A percentile compares a stretch with the other conserved stretches of the same genome.
Evolutionary conservation across 228 moss, liverwort and hornwort species (phyloP).

Genomic region (Sphagnum fallax): DNA sequence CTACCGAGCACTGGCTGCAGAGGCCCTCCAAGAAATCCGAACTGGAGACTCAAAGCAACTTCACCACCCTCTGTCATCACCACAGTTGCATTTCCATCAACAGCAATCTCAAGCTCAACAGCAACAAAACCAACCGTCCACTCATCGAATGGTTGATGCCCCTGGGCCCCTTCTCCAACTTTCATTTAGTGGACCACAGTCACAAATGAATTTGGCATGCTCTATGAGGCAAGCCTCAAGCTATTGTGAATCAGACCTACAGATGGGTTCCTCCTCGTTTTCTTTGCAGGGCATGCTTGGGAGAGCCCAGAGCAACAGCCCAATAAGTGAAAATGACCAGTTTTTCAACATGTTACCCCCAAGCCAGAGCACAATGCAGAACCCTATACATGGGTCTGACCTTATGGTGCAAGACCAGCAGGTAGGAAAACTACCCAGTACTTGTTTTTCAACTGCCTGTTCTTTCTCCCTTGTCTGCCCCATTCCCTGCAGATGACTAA

Average conservation of each 20-base stretch:
- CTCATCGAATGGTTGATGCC: slow-evolving; percentile 34
- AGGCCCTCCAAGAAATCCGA: slow-evolving; percentile 72
- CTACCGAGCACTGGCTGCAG: slow-evolving; percentile 67
- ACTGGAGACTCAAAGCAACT: slow-evolving; percentile 49
- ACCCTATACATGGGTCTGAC: slow-evolving; percentile 5
- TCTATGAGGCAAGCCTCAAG: slow-evolving; percentile 47
- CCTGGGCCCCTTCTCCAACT: slow-evolving; percentile 56
- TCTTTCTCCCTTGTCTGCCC: too few species aligned
- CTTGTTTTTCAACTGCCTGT: too few species aligned
- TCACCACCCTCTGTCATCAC: slow-evolving; percentile 40
- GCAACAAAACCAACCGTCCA: slow-evolving; percentile 25
- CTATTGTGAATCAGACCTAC: slow-evolving; percentile 59
- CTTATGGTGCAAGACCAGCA: slow-evolving; percentile 25
- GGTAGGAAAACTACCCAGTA: slow-evolving; percentile 8
- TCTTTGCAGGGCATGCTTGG: slow-evolving; percentile 63
- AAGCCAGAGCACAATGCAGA: slow-evolving; percentile 32
- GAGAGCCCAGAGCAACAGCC: slow-evolving; percentile 42
- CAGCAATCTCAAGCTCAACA: slow-evolving; percentile 21
- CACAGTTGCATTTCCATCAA: slow-evolving; percentile 55
- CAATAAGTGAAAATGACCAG: slow-evolving; percentile 44
- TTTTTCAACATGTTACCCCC: slow-evolving; percentile 41
- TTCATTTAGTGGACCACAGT: slow-evolving; percentile 60
- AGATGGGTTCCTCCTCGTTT: slow-evolving; percentile 55
- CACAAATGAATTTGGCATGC: slow-evolving; percentile 41
- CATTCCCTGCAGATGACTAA: too few species aligned